These are phyloP conservation scores for Erigeron canadensis DNA, from an alignment of 129 eudicot genomes.

Conservation along the genomic window DNA sequence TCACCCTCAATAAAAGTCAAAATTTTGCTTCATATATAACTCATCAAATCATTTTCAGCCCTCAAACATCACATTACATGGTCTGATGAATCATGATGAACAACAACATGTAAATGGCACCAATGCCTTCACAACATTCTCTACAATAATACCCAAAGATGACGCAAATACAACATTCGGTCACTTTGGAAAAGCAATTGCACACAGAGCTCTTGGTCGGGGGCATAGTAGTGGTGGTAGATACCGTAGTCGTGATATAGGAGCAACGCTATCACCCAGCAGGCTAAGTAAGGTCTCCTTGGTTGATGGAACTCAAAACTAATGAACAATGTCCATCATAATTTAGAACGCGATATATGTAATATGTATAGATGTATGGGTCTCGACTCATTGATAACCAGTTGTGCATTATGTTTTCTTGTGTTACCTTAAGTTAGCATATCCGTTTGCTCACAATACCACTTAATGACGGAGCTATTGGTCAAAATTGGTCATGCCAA, in stretches of 20 bases:
- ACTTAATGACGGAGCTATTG: too few relatives aligned
- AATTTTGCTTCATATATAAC: neutral
- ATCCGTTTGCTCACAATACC: too few relatives aligned
- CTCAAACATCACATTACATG: neutral
- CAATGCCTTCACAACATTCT: neutral
- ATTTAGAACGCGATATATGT: too few relatives aligned
- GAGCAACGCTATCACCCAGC: neutral
- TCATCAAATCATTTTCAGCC: neutral
- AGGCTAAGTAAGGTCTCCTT: neutral
- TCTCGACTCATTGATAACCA: too few relatives aligned
- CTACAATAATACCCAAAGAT: too few relatives aligned
- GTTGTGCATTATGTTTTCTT: too few relatives aligned
- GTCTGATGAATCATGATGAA: neutral
- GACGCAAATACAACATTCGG: neutral
- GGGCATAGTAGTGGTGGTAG: neutral
- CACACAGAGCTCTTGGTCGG: constrained; percentile 8
- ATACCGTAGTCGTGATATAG: neutral
- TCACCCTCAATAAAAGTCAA: neutral
- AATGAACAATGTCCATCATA: too few relatives aligned
- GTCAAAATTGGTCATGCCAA: too few relatives aligned
- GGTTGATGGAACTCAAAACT: neutral
- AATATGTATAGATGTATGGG: too few relatives aligned
- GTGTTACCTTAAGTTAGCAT: too few relatives aligned
- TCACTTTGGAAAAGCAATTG: neutral
- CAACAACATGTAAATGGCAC: neutral